These are phyloP conservation scores for Ceratocystis alfenasii DNA, from an alignment of 2,329 filamentous ascomycete genomes.

Conservation along the genomic window DNA sequence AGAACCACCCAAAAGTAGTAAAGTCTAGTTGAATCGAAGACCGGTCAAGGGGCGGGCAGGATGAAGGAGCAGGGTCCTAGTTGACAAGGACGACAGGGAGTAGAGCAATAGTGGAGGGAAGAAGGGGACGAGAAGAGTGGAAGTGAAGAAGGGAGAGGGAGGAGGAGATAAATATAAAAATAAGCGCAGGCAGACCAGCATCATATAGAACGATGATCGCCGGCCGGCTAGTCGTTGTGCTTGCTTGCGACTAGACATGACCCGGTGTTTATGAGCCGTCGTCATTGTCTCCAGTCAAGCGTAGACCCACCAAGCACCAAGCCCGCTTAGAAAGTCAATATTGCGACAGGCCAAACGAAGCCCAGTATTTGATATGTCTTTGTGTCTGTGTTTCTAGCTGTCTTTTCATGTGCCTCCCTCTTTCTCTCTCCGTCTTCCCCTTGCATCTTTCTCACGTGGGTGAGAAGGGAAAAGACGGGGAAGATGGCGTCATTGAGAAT, in stretches of 20 bases:
- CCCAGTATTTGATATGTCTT: background rate
- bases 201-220: background rate
- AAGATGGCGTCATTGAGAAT: background rate
- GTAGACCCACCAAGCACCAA: background rate
- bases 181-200: background rate
- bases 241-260: background rate
- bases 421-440: no score
- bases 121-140: background rate
- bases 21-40: background rate
- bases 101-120: background rate
- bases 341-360: background rate
- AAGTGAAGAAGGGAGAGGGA: background rate
- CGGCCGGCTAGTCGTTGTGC: background rate
- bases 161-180: background rate
- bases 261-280: no score
- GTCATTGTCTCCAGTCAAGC: no score
- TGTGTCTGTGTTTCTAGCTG: background rate
- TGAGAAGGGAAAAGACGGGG: background rate
- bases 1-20: slow-evolving; percentile 14
- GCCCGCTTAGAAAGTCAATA: background rate
- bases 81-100: background rate
- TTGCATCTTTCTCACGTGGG: background rate
- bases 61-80: background rate
- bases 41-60: background rate
- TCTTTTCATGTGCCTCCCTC: background rate